These are phyloP conservation scores for Leucocoprinus sp. DNA, from an alignment of 768 basidiomycete genomes.

Conservation along the genomic window DNA sequence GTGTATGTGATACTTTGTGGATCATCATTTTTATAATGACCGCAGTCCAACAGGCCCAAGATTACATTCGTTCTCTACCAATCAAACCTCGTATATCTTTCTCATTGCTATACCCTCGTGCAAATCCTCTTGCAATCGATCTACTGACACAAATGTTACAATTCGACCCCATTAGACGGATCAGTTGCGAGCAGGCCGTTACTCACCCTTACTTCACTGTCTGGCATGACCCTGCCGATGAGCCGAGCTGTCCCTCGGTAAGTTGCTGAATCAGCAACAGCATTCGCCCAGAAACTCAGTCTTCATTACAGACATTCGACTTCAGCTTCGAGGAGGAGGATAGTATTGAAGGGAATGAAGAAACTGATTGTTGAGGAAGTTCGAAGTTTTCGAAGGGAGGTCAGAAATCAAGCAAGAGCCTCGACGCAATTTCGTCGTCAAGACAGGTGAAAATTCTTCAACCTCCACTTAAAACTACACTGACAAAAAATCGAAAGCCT, in stretches of 20 bases:
- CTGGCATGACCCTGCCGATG: slow-evolving; percentile 97
- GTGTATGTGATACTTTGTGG: slow-evolving; percentile 47
- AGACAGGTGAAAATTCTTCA: slow-evolving; percentile 46
- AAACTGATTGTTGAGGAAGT: slow-evolving; percentile 92
- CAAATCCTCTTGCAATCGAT: slow-evolving; percentile 91
- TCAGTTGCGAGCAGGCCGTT: slow-evolving; percentile 92
- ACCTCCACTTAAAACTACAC: not conserved
- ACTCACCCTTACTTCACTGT: slow-evolving; percentile 93
- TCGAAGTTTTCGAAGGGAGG: slow-evolving; percentile 79
- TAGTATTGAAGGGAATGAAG: slow-evolving; percentile 95
- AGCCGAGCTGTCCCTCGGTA: slow-evolving; percentile 77
- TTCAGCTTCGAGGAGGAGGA: slow-evolving; percentile 97
- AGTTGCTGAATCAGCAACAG: slow-evolving; percentile 16
- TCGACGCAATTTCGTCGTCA: slow-evolving; percentile 68
- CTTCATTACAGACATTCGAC: slow-evolving; percentile 67
- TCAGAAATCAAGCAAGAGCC: slow-evolving; percentile 73
- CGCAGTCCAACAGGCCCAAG: slow-evolving; percentile 62
- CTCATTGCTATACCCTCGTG: slow-evolving; percentile 84
- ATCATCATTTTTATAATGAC: not conserved
- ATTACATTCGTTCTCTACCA: slow-evolving; percentile 96
- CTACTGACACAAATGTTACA: slow-evolving; percentile 85
- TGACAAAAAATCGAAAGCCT: slow-evolving; percentile 35
- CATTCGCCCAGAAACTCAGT: not conserved
- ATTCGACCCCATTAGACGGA: slow-evolving; percentile 95
- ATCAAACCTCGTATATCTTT: slow-evolving; percentile 95